These are phyloP conservation scores for Alternaria sp. DNA, from an alignment of 2,329 filamentous ascomycete species.

Conservation along the genomic window DNA sequence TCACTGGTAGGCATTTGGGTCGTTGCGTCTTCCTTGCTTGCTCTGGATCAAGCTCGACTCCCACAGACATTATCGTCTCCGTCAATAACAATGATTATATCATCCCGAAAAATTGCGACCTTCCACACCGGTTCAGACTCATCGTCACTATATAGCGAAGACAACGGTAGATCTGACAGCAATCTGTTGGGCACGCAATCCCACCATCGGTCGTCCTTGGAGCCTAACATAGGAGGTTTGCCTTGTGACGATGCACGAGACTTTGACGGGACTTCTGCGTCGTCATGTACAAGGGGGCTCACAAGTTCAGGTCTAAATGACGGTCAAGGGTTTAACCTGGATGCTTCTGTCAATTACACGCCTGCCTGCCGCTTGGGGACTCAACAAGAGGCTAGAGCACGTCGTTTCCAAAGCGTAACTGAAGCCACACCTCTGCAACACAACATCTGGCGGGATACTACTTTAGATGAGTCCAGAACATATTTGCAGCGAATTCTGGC, in stretches of 20 bases:
- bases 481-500: slow-evolving; percentile 3
- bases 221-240: not conserved
- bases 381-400: not conserved
- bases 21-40: not conserved
- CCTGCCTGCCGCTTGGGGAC: not conserved
- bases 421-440: not conserved
- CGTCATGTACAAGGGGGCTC: not conserved
- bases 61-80: not conserved
- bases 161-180: not conserved
- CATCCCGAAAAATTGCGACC: not conserved
- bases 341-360: not conserved
- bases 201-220: not conserved
- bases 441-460: not conserved
- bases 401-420: not conserved
- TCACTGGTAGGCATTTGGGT: not conserved
- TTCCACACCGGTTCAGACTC: not conserved
- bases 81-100: not conserved
- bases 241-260: not conserved
- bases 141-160: not conserved
- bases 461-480: not conserved
- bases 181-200: not conserved
- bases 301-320: not conserved
- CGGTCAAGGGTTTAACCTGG: not conserved
- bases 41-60: not conserved
- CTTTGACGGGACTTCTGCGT: not conserved